A percentile compares a stretch with the other conserved stretches of the same genome.
phyloP scores from a whole-genome alignment of 345 rosid species.

The Linum lewisii region DNA sequence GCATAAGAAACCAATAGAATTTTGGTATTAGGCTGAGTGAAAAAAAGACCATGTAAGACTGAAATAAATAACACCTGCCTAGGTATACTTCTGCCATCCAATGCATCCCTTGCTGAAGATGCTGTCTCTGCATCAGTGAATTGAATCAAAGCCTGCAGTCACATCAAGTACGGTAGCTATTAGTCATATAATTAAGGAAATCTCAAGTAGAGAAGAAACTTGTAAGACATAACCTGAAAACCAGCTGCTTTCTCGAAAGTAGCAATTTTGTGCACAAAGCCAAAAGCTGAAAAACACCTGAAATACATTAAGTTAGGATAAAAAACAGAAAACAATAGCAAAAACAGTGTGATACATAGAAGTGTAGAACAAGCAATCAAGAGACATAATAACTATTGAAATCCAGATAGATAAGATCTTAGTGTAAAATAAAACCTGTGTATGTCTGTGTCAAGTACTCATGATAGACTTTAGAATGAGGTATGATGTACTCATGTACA shows the following conservation, averaged over 20 bases:
- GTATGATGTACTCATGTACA: conserved; percentile 67
- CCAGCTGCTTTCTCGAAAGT: conserved; percentile 98
- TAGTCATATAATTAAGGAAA: conserved; percentile 6
- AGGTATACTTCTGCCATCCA: conserved; percentile 98
- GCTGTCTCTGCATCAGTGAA: conserved; percentile 89
- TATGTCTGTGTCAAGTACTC: conserved; percentile 51
- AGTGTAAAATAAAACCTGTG: conserved; percentile 84
- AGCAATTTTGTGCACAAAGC: conserved; percentile 93
- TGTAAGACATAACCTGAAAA: conserved; percentile 59
- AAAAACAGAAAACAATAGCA: conserved; percentile 11
- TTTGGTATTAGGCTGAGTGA: neutral
- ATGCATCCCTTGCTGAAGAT: conserved; percentile 61
- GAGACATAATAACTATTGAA: conserved; percentile 17
- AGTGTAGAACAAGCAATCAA: conserved; percentile 3
- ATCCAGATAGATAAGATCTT: conserved; percentile 37
- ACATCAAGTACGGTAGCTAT: conserved; percentile 10
- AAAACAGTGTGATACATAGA: neutral
- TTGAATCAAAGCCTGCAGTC: conserved; percentile 77
- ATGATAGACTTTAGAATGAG: conserved; percentile 66
- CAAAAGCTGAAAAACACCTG: conserved; percentile 99
- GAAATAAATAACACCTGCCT: conserved; percentile 29
- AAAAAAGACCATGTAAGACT: neutral
- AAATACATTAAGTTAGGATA: conserved; percentile 14
- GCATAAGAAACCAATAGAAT: neutral
- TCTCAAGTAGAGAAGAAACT: conserved; percentile 6